These are phyloP conservation scores for Corylus avellana DNA, from an alignment of 306 rosid species.

Conservation along the genomic window DNA sequence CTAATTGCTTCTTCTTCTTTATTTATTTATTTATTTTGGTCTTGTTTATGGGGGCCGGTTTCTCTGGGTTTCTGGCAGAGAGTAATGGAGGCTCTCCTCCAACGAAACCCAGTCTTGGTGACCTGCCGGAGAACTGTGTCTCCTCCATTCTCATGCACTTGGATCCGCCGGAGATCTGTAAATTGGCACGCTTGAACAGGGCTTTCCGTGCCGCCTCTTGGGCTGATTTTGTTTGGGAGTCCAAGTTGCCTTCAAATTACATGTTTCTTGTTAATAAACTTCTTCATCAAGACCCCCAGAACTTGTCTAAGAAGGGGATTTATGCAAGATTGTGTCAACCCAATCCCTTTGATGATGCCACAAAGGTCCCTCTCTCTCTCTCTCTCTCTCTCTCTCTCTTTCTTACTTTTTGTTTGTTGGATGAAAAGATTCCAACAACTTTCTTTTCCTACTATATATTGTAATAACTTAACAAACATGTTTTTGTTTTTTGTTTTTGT, in stretches of 20 bases:
- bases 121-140: slow-evolving; percentile 71
- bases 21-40: too few relatives aligned
- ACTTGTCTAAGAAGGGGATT: slow-evolving; percentile 51
- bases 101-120: slow-evolving; percentile 44
- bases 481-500: background rate
- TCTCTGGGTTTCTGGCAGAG: slow-evolving; percentile 34
- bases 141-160: slow-evolving; percentile 51
- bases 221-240: slow-evolving; percentile 72
- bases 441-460: too few relatives aligned
- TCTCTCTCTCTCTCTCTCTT: background rate
- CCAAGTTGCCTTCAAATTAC: slow-evolving; percentile 62
- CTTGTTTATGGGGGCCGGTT: slow-evolving; percentile 57
- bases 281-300: slow-evolving; percentile 15
- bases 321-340: slow-evolving; percentile 56
- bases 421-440: too few relatives aligned
- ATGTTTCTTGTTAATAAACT: slow-evolving; percentile 43
- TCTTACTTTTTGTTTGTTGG: background rate
- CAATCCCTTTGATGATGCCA: slow-evolving; percentile 56
- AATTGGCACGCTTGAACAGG: slow-evolving; percentile 51
- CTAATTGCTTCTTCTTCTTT: too few relatives aligned
- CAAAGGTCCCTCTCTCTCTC: slow-evolving; percentile 44
- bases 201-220: slow-evolving; percentile 65
- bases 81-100: slow-evolving; percentile 3
- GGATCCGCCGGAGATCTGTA: slow-evolving; percentile 77
- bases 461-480: background rate